Evolutionary conservation across 352 stramenopile genomes (phyloP).

Genomic region (Phytopythium vexans): DNA sequence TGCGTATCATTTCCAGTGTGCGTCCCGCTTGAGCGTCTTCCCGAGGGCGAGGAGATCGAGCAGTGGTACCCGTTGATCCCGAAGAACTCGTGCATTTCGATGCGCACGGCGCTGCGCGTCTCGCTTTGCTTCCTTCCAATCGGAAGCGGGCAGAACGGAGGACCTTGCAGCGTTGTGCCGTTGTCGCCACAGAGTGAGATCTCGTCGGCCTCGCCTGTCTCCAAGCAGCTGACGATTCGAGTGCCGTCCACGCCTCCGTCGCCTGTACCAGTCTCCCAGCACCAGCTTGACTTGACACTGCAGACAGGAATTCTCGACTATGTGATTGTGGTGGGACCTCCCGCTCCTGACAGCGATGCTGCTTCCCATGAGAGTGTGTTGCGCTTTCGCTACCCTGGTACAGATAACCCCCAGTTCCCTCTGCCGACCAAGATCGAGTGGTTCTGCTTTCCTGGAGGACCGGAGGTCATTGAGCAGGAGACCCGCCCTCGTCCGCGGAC

Average conservation of each 20-base stretch:
- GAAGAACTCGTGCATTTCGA: slow-evolving; percentile 38
- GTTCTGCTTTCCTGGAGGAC: slow-evolving; percentile 81
- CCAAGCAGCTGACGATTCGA: slow-evolving; percentile 14
- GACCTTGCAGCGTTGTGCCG: slow-evolving; percentile 2
- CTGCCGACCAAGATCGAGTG: slow-evolving; percentile 87
- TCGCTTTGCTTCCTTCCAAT: slow-evolving; percentile 66
- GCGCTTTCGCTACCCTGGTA: slow-evolving; percentile 55
- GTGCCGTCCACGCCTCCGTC: background rate
- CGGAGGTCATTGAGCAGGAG: slow-evolving; percentile 49
- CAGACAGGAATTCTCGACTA: slow-evolving; percentile 76
- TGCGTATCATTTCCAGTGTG: slow-evolving; percentile 20
- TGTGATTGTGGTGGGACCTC: slow-evolving; percentile 57
- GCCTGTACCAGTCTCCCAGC: background rate
- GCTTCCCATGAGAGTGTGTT: slow-evolving; percentile 49
- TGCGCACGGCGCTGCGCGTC: slow-evolving; percentile 66
- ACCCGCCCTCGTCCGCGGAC: slow-evolving; percentile 45
- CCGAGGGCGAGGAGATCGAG: slow-evolving; percentile 77
- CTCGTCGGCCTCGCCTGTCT: slow-evolving; percentile 30
- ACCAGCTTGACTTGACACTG: slow-evolving; percentile 25
- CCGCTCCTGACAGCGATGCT: slow-evolving; percentile 1
- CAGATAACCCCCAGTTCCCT: slow-evolving; percentile 55
- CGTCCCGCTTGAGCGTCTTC: slow-evolving; percentile 60
- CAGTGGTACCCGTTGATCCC: slow-evolving; percentile 79
- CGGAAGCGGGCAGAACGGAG: slow-evolving; percentile 10
- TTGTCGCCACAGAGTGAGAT: slow-evolving; percentile 22